Conservation (phyloP, 768 basidiomycete species). For the Harrya chromipes region DNA sequence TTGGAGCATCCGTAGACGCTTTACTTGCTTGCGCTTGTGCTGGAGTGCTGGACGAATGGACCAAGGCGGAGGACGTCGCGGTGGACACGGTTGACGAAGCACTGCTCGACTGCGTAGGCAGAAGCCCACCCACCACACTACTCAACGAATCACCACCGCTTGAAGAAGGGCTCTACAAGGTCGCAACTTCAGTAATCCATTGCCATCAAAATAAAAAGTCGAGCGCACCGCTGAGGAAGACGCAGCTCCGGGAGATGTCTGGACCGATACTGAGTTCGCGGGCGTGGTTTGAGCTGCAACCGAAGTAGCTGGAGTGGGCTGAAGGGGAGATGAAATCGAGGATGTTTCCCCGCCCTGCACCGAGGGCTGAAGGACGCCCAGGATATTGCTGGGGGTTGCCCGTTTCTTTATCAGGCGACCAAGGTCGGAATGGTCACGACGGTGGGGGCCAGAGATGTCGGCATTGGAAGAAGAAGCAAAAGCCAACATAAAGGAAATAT, state of each 20-base stretch:
- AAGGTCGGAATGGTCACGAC: constrained; percentile 54
- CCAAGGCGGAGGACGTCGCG: constrained; percentile 15
- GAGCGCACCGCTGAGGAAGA: constrained; percentile 22
- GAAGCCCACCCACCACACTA: constrained; percentile 9
- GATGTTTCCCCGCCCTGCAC: constrained; percentile 4
- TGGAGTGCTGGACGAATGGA: constrained; percentile 13
- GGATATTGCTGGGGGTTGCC: constrained; percentile 23
- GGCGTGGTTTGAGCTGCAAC: constrained; percentile 11
- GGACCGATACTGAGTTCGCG: constrained; percentile 11
- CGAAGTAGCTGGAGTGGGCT: constrained; percentile 15
- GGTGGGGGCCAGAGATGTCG: constrained; percentile 40
- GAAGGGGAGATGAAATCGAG: constrained; percentile 23
- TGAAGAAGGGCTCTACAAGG: constrained; percentile 13
- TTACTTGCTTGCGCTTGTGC: constrained; percentile 15
- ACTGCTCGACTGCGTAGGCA: constrained; percentile 16
- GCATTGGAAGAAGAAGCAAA: constrained; percentile 46
- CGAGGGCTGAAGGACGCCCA: neutral
- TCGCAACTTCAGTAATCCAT: constrained; percentile 1
- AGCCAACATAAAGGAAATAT: constrained; percentile 52
- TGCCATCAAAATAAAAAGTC: neutral
- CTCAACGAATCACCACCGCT: constrained; percentile 7
- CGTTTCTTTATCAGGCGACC: constrained; percentile 74
- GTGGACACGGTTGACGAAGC: constrained; percentile 18
- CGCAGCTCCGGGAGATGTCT: constrained; percentile 10
- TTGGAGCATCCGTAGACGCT: constrained; percentile 36